Conservation (phyloP, 1,284 basidiomycete species). For the Macrocystidia cucumis region DNA sequence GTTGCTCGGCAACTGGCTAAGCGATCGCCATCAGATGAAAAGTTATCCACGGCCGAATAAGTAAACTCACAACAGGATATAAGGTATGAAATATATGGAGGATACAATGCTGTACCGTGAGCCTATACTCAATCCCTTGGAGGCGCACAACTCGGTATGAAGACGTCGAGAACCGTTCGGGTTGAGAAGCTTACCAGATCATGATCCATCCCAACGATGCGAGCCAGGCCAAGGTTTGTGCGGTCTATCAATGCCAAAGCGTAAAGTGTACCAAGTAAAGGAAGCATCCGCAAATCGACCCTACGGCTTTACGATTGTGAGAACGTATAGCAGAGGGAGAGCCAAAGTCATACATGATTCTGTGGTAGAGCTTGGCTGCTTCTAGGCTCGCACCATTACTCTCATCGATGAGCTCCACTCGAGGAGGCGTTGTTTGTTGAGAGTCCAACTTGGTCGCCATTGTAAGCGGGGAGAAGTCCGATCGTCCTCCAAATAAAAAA, state of each 20-base stretch:
- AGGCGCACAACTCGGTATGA: slow-evolving; percentile 4
- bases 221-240: slow-evolving; percentile 34
- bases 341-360: no score
- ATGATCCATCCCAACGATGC: slow-evolving; percentile 33
- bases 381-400: no score
- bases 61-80: slow-evolving; percentile 31
- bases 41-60: slow-evolving; percentile 1
- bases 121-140: slow-evolving; percentile 26
- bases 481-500: no score
- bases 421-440: no score
- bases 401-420: no score
- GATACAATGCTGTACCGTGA: slow-evolving; percentile 36
- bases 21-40: slow-evolving; percentile 3
- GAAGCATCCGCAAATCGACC: slow-evolving; percentile 33
- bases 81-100: slow-evolving; percentile 36
- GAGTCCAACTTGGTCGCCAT: no score
- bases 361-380: no score
- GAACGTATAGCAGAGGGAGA: no score
- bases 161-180: no score
- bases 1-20: slow-evolving; percentile 38
- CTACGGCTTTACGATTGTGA: slow-evolving; percentile 22
- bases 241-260: slow-evolving; percentile 35
- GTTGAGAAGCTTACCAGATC: slow-evolving; percentile 29
- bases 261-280: slow-evolving; percentile 32
- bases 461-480: no score